Evolutionary conservation across 768 basidiomycete genomes (phyloP).

Genomic region (Leccinum longicurvipes): DNA sequence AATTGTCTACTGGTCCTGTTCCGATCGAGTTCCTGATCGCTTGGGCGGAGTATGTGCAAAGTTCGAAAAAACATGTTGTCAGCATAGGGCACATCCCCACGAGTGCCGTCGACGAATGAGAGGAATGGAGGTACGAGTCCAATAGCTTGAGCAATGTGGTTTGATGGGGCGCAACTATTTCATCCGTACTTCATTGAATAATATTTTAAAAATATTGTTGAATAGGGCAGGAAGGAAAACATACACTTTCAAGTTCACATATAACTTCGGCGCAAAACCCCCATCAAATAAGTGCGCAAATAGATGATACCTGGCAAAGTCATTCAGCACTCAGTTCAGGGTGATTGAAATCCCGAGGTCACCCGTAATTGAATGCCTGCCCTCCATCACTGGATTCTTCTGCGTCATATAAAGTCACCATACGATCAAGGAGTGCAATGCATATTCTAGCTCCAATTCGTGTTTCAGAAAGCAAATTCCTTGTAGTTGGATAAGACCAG

Average conservation of each 20-base stretch:
- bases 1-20: conserved; percentile 9
- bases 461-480: conserved; percentile 51
- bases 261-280: conserved; percentile 57
- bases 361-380: conserved; percentile 78
- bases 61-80: conserved; percentile 54
- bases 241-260: conserved; percentile 58
- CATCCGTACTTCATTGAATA: conserved; percentile 55
- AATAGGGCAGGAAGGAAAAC: conserved; percentile 19
- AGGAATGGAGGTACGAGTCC: conserved; percentile 76
- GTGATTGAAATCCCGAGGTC: conserved; percentile 11
- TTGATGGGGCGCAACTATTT: conserved; percentile 80
- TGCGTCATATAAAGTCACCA: conserved; percentile 68
- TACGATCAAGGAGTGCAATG: conserved; percentile 63
- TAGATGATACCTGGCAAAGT: conserved; percentile 53
- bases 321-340: conserved; percentile 8
- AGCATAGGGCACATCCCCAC: conserved; percentile 54
- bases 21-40: conserved; percentile 51
- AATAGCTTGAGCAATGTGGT: conserved; percentile 84
- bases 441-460: conserved; percentile 62
- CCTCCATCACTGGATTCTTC: conserved; percentile 62
- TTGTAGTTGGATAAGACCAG: conserved; percentile 1
- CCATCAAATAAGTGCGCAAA: conserved; percentile 61
- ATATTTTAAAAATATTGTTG: not conserved
- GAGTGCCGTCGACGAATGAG: conserved; percentile 37
- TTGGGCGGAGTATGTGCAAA: conserved; percentile 55